Conservation (phyloP, 108 stramenopile genomes). For the Schizochytrium sp. region DNA sequence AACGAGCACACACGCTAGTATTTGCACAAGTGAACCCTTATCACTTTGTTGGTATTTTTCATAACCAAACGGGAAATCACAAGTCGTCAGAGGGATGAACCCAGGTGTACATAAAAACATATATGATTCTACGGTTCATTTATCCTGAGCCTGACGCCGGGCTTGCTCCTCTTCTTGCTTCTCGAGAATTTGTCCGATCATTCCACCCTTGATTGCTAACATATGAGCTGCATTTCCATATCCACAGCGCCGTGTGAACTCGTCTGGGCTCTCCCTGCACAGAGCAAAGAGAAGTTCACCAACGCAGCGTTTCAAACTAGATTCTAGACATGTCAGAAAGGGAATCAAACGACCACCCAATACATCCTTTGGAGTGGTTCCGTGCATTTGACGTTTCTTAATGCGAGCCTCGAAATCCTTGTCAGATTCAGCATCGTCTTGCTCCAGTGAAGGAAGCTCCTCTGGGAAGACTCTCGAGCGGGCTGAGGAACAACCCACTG, state of each 20-base stretch:
- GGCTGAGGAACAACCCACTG: neutral
- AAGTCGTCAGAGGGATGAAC: neutral
- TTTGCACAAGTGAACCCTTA: too few relatives aligned
- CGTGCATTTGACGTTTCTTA: conserved; percentile 29
- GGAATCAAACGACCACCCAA: neutral
- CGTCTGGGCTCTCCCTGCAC: conserved; percentile 8
- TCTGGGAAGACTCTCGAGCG: neutral
- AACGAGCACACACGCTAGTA: too few relatives aligned
- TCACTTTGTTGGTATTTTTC: neutral
- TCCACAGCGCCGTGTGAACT: conserved; percentile 19
- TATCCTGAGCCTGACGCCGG: neutral
- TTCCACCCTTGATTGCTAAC: conserved; percentile 52
- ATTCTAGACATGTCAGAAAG: conserved; percentile 44
- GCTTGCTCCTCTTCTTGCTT: conserved; percentile 17
- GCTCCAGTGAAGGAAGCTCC: neutral
- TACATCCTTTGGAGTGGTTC: conserved; percentile 25
- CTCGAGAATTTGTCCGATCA: neutral
- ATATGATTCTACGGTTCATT: neutral
- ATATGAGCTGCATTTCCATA: conserved; percentile 57
- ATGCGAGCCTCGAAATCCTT: neutral
- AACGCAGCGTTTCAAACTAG: neutral
- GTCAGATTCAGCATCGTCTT: neutral
- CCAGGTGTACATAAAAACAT: neutral
- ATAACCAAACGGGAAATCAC: neutral
- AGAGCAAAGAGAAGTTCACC: conserved; percentile 46